Base-by-base conservation (phyloP, 2,329 filamentous ascomycete genomes). In the Cytospora chrysosperma region DNA sequence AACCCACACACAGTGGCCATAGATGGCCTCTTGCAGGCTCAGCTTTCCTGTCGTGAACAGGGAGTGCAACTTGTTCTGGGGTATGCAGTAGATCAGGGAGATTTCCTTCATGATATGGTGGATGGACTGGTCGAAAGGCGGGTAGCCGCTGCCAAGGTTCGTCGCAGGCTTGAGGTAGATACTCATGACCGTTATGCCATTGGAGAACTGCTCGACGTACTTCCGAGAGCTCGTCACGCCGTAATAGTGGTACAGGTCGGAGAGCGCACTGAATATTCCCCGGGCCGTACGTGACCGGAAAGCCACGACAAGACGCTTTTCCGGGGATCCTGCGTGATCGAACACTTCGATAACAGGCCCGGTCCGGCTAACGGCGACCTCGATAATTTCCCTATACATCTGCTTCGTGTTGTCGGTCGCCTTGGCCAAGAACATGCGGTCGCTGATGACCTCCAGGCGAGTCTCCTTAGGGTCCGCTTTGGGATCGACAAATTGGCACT, bases 61-160 rank as follows among this genome's bases (percentile, higher is more conserved):
- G 64, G 84, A 81, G 78, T 97, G 94, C 76, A 99, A 92, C 78
- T 93, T 95, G 83, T 97, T 99, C 77, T 96, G 94, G 17, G 95
- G 95, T 69, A 99, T 90, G 76, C 95, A 99, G 86, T 98, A 99
- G 21, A 99, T 83, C 64, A 99, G 85, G 1, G 95, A 98, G 57
- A 97, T 89, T 77, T 99, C 95, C 84, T 98, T 98, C 81, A 95
- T 96, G 80, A 99, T 97, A 78, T 99, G 95, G 78, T 97, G 92
- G 69, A 99, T 97, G 3, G 94, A 95, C 70, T 94, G 90, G 72
- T 97, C 92, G 69, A 98, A 92, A 0, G 93, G 89, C 47, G 94
- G 93, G 74, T 80, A 79, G 62, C 84, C 82, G 50, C 83, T 77
- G 43, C 85, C 79, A 27, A 83, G 76, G 68, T 84, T 84, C 55